phyloP scores from a whole-genome alignment of 306 rosid genomes.

The Casuarina equisetifolia region DNA sequence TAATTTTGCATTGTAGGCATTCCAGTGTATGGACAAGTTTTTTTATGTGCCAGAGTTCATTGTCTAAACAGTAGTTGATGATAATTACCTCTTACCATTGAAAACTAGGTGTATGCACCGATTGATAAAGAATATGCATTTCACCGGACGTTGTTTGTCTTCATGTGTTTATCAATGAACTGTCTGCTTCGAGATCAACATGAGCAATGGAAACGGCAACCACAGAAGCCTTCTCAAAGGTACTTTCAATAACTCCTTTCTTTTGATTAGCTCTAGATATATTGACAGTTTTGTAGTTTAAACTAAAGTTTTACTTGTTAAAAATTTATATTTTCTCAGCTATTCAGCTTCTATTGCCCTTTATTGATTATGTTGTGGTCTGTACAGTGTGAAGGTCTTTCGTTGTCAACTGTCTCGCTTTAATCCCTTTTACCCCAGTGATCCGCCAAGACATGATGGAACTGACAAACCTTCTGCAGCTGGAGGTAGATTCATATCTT shows the following conservation, averaged over 20 bases:
- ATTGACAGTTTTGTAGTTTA: neutral
- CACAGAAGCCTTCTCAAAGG: slow-evolving; percentile 68
- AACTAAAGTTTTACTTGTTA: neutral
- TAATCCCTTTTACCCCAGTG: slow-evolving; percentile 74
- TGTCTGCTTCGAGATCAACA: slow-evolving; percentile 85
- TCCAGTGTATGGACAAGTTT: neutral
- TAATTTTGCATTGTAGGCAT: neutral
- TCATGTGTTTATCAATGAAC: slow-evolving; percentile 78
- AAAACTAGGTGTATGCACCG: slow-evolving; percentile 71
- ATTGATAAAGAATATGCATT: slow-evolving; percentile 59
- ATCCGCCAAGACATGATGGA: slow-evolving; percentile 50
- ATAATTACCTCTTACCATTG: neutral
- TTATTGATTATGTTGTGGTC: slow-evolving; percentile 30
- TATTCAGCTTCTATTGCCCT: slow-evolving; percentile 5
- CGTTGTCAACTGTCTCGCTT: slow-evolving; percentile 62
- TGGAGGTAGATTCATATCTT: slow-evolving; percentile 54
- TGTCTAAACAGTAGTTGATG: neutral
- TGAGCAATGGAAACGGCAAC: slow-evolving; percentile 71
- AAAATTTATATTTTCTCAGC: slow-evolving; percentile 4
- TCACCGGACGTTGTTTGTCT: slow-evolving; percentile 77
- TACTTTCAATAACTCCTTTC: slow-evolving; percentile 17
- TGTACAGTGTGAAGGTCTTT: slow-evolving; percentile 83
- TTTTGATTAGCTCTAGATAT: neutral
- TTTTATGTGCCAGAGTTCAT: slow-evolving; percentile 2
- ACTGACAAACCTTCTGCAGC: slow-evolving; percentile 41